phyloP scores from a whole-genome alignment of 2,329 filamentous ascomycete genomes.

The Pezicula neosporulosa region DNA sequence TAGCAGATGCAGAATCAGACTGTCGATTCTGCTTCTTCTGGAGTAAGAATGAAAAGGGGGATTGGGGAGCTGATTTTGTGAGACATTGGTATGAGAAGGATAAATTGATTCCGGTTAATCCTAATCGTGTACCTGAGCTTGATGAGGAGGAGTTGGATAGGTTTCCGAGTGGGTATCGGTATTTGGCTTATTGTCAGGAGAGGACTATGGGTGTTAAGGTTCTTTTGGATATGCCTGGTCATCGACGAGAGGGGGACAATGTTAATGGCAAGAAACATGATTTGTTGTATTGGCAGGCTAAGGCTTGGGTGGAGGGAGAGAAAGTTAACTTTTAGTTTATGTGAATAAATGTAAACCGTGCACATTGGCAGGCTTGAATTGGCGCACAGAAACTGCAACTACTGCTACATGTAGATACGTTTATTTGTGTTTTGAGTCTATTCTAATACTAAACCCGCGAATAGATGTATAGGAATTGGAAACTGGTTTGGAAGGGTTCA shows the following conservation, averaged over 20 bases:
- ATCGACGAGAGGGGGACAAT: conserved; percentile 32
- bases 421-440: no score
- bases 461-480: no score
- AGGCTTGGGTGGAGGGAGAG: conserved; percentile 40
- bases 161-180: conserved; percentile 42
- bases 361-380: no score
- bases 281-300: conserved; percentile 38
- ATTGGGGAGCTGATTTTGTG: conserved; percentile 43
- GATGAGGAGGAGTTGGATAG: conserved; percentile 35
- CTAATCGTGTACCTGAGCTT: conserved; percentile 35
- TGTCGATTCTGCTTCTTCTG: conserved; percentile 45
- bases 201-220: conserved; percentile 41
- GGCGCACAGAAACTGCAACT: no score
- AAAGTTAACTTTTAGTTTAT: conserved; percentile 20
- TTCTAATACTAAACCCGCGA: no score
- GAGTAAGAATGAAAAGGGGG: conserved; percentile 10
- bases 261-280: conserved; percentile 40
- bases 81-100: conserved; percentile 51
- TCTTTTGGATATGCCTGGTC: conserved; percentile 40
- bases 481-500: no score
- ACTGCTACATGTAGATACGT: no score
- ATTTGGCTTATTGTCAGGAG: conserved; percentile 42
- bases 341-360: no score
- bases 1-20: conserved; percentile 43
- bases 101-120: conserved; percentile 43